phyloP scores from a whole-genome alignment of 1,284 basidiomycete species.

The Fomitiporia mediterranea region DNA sequence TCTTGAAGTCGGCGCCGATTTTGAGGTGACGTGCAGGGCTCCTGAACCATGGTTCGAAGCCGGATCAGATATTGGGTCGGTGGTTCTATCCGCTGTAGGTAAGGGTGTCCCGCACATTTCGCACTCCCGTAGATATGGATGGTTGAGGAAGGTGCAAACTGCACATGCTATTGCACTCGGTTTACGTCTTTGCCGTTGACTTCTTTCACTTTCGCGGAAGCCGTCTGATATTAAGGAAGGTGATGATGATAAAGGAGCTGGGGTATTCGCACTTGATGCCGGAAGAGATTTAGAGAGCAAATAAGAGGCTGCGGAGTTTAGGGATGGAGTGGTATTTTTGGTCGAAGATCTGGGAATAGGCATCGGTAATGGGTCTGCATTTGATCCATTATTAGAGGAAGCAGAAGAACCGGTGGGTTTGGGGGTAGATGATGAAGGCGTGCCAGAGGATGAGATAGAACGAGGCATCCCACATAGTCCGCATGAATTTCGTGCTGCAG shows the following conservation, averaged over 20 bases:
- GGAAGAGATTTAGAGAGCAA: slow-evolving; percentile 15
- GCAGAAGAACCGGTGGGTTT: slow-evolving; percentile 19
- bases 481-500: slow-evolving; percentile 60
- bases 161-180: slow-evolving; percentile 56
- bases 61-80: background rate
- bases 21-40: slow-evolving; percentile 32
- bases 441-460: slow-evolving; percentile 26
- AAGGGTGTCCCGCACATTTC: slow-evolving; percentile 86
- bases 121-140: slow-evolving; percentile 69
- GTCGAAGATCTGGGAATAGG: slow-evolving; percentile 6
- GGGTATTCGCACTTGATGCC: slow-evolving; percentile 12
- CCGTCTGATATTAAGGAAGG: background rate
- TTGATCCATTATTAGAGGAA: background rate
- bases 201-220: background rate
- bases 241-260: slow-evolving; percentile 6
- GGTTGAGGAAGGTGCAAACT: slow-evolving; percentile 91
- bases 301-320: background rate
- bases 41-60: slow-evolving; percentile 11
- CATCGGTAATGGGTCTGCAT: background rate
- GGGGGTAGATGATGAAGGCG: slow-evolving; percentile 26
- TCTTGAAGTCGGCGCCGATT: slow-evolving; percentile 58
- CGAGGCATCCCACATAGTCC: slow-evolving; percentile 72
- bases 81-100: slow-evolving; percentile 21
- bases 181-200: slow-evolving; percentile 3
- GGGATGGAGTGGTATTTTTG: background rate